Evolutionary conservation across 176 grass and related monocot species (phyloP).

Genomic region (Aegilops sharonensis): DNA sequence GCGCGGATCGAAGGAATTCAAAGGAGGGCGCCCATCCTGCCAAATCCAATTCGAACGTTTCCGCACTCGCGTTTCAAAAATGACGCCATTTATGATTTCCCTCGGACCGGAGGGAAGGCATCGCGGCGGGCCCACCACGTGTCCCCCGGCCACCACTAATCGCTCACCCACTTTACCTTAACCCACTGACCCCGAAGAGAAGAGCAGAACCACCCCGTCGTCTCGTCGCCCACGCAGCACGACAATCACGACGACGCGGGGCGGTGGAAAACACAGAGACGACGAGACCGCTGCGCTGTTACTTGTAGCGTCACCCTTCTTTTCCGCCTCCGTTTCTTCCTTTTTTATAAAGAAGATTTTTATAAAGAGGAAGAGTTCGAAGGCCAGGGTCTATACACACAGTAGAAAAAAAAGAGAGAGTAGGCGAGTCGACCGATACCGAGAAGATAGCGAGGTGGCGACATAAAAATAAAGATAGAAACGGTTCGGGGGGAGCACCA

Average conservation of each 20-base stretch:
- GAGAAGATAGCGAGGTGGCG: neutral
- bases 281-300: neutral
- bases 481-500: neutral
- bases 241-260: slow-evolving; percentile 18
- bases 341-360: neutral
- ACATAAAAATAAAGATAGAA: neutral
- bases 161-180: neutral
- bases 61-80: neutral
- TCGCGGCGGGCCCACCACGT: slow-evolving; percentile 30
- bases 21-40: neutral
- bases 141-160: slow-evolving; percentile 5
- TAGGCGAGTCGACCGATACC: neutral
- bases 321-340: slow-evolving; percentile 28
- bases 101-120: slow-evolving; percentile 6
- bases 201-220: neutral
- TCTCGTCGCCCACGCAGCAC: neutral
- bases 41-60: neutral
- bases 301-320: neutral
- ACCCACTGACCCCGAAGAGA: neutral
- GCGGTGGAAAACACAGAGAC: neutral
- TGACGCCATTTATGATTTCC: neutral
- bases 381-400: neutral
- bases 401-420: neutral
- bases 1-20: neutral
- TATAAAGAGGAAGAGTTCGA: neutral